These are phyloP conservation scores for Candida quercuum DNA, from an alignment of 805 yeast genomes.

Conservation along the genomic window DNA sequence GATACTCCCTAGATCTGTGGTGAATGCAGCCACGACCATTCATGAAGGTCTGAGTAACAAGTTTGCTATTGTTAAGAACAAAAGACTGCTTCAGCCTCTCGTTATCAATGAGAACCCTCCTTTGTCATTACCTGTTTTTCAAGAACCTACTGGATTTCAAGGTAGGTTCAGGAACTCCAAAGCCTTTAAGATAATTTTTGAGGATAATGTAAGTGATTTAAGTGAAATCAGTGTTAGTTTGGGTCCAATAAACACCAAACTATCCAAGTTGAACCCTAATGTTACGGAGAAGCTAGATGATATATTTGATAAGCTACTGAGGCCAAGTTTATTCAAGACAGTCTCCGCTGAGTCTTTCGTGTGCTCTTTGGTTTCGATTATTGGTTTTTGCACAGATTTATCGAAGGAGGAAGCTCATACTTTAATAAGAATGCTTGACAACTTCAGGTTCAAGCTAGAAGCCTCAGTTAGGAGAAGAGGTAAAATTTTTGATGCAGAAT, in stretches of 20 bases:
- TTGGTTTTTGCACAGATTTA: conserved; percentile 13
- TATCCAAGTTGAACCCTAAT: conserved; percentile 11
- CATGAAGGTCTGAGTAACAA: conserved; percentile 15
- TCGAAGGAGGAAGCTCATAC: conserved; percentile 10
- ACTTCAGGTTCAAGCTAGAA: conserved; percentile 16
- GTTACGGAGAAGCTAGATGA: conserved; percentile 9
- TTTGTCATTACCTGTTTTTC: background rate
- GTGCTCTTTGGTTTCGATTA: conserved; percentile 4
- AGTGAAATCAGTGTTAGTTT: conserved; percentile 8
- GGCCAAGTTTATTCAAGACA: conserved; percentile 1
- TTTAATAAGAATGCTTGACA: conserved; percentile 14
- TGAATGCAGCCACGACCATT: conserved; percentile 13
- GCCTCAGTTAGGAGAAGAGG: conserved; percentile 14
- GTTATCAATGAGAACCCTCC: conserved; percentile 4
- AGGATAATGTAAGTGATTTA: conserved; percentile 1
- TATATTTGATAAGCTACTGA: conserved; percentile 8
- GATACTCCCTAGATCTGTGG: conserved; percentile 15
- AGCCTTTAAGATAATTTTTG: conserved; percentile 13
- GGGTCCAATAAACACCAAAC: conserved; percentile 7
- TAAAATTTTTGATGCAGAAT: conserved; percentile 14
- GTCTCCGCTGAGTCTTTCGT: conserved; percentile 4
- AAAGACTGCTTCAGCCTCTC: background rate
- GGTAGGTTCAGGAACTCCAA: conserved; percentile 7
- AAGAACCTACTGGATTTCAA: background rate
- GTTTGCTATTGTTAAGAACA: conserved; percentile 12